phyloP scores from a whole-genome alignment of 2,329 filamentous ascomycete genomes.

The Xylaria sp. region DNA sequence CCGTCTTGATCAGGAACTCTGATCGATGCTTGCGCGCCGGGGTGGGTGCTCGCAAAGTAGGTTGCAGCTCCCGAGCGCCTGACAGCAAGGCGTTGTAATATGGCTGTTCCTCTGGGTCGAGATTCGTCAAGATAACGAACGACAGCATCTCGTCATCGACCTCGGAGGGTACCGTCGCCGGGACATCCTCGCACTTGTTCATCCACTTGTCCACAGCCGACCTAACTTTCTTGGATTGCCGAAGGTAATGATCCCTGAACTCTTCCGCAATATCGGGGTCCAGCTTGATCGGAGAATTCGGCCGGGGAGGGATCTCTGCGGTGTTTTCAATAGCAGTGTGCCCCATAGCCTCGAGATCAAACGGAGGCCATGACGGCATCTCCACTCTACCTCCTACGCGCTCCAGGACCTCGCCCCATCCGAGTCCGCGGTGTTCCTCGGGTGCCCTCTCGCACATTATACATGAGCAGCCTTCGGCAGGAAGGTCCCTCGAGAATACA shows the following conservation, averaged over 20 bases:
- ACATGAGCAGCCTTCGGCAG: conserved; percentile 81
- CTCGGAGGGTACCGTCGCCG: conserved; percentile 78
- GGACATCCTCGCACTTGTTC: conserved; percentile 73
- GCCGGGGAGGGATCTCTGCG: conserved; percentile 61
- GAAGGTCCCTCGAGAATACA: conserved; percentile 91
- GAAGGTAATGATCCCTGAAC: conserved; percentile 88
- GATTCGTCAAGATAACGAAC: conserved; percentile 89
- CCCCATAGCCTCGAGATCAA: conserved; percentile 68
- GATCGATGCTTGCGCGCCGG: conserved; percentile 67
- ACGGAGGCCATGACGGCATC: conserved; percentile 86
- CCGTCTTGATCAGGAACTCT: conserved; percentile 74
- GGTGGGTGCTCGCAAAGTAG: conserved; percentile 66
- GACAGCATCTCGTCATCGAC: conserved; percentile 92
- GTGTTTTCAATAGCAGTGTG: conserved; percentile 64
- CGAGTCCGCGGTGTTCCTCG: conserved; percentile 72
- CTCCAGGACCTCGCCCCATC: conserved; percentile 95
- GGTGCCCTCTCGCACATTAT: conserved; percentile 73
- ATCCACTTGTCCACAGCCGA: conserved; percentile 92
- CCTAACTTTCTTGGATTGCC: conserved; percentile 90
- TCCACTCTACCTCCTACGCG: conserved; percentile 87
- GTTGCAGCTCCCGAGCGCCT: conserved; percentile 59
- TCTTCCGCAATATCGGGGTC: conserved; percentile 95
- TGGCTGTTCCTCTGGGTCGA: conserved; percentile 74
- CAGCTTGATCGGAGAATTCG: conserved; percentile 69
- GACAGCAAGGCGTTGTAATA: conserved; percentile 81